Base-by-base conservation (phyloP, 23 red algal species). In the Gracilaria vermiculophylla region DNA sequence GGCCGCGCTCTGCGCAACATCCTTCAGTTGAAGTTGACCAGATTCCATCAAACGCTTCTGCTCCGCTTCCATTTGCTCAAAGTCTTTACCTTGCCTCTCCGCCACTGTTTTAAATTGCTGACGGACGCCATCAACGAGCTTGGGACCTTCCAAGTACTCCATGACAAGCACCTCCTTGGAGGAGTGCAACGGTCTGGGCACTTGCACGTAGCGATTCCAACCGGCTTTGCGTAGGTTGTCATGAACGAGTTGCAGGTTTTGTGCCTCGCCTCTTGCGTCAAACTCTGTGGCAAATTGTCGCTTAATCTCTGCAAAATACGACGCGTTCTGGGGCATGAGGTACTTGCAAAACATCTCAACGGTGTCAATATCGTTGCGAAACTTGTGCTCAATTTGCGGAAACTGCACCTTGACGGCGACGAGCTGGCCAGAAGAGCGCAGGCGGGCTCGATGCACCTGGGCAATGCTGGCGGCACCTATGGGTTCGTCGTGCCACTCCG, bases 361-460 rank as follows among this genome's bases (percentile, higher is more conserved):
- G 17, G 87, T 97, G 16, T 92, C 48, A 39, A 97, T 85, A 60
- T 97, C 94, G 51, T 72, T 76, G 0, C 70, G 80, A 80, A 97
- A 86, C 70, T 89, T 85, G 21, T 56, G 39, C 57, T 97, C 87
- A 24, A 97, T 86, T 15, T 75, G 83, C 17, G 87, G 94, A 50
- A 87, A 91, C 16, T 85, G 94, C 20, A 97, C 76, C 61, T 97
- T 97, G 41, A 97, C 81, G 5, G 86, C 94, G 1, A 97, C 87
- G 7, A 51, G 28, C 29, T 82, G 45, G 5, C 87, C 81, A 41
- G 37, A 80, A 16, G 37, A 41, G 19, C 53, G 34, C 27, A 94
- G 65, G 6, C 65, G 64, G 2, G 94, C 94, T 8, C 80, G 56
- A 81, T 97, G 94, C 7, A 97, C 94, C 50, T 97, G 94, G 15